These are phyloP conservation scores for Tylopilus balloui DNA, from an alignment of 768 basidiomycete species.

Conservation along the genomic window DNA sequence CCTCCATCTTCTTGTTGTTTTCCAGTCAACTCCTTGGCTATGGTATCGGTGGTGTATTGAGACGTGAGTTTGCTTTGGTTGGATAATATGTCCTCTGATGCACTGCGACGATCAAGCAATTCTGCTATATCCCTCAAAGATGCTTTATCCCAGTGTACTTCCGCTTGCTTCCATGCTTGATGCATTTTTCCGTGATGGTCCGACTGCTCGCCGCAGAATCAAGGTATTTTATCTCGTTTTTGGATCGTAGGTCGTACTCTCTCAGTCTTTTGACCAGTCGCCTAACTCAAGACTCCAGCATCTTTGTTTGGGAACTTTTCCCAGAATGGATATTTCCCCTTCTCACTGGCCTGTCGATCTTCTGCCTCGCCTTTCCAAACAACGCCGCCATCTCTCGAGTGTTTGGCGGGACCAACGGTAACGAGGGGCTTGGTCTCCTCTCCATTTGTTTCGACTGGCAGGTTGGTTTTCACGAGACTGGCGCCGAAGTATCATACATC, in stretches of 20 bases:
- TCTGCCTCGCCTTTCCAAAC: slow-evolving; percentile 53
- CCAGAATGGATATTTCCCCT: slow-evolving; percentile 48
- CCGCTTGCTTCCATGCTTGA: slow-evolving; percentile 26
- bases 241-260: slow-evolving; percentile 29
- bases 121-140: slow-evolving; percentile 41
- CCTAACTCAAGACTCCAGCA: slow-evolving; percentile 23
- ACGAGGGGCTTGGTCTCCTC: slow-evolving; percentile 58
- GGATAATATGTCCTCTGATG: slow-evolving; percentile 1
- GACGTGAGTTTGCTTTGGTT: slow-evolving; percentile 32
- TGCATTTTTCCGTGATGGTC: slow-evolving; percentile 39
- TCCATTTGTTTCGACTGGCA: slow-evolving; percentile 64
- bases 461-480: slow-evolving; percentile 29
- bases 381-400: slow-evolving; percentile 49
- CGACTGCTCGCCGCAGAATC: slow-evolving; percentile 38
- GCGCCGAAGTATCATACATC: too few relatives aligned
- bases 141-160: slow-evolving; percentile 38
- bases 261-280: slow-evolving; percentile 5
- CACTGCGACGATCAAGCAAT: slow-evolving; percentile 9
- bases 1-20: slow-evolving; percentile 42
- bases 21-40: slow-evolving; percentile 41
- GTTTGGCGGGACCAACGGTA: slow-evolving; percentile 58
- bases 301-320: slow-evolving; percentile 28
- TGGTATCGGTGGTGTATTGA: slow-evolving; percentile 49
- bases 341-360: slow-evolving; percentile 54
- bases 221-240: slow-evolving; percentile 28